Conservation (phyloP, 345 rosid genomes). For the Nasturtium officinale region DNA sequence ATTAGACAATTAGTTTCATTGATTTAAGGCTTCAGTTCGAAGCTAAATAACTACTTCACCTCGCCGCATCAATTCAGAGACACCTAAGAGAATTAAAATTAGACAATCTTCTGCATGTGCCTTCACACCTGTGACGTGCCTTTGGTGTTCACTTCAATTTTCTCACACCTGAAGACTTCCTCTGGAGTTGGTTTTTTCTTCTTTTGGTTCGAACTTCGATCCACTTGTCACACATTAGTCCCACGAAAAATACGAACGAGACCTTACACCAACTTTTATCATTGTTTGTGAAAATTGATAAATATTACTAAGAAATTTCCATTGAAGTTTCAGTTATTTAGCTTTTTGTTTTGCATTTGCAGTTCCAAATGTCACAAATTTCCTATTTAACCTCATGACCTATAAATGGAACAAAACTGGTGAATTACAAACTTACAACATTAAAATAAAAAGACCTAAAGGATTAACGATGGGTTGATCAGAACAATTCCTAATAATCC, state of each 20-base stretch:
- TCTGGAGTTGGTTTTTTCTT: not conserved
- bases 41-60: constrained; percentile 22
- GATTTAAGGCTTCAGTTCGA: too few relatives aligned
- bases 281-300: not conserved
- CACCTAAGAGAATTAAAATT: constrained; percentile 22
- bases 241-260: constrained; percentile 8
- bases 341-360: not conserved
- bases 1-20: constrained; percentile 8
- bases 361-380: not conserved
- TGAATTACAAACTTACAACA: constrained; percentile 5
- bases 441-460: not conserved
- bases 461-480: constrained; percentile 13
- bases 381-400: constrained; percentile 12
- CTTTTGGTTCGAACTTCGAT: not conserved
- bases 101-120: constrained; percentile 29
- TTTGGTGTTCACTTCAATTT: constrained; percentile 3
- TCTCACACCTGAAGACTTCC: constrained; percentile 24
- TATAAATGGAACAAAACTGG: constrained; percentile 26
- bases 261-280: not conserved
- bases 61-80: constrained; percentile 36
- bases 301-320: not conserved
- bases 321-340: not conserved
- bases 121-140: constrained; percentile 22
- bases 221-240: constrained; percentile 32
- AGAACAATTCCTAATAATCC: constrained; percentile 8